Percentiles rank a stretch among this genome's conserved stretches.
Conservation (phyloP, 148 eudicot species). For the Heliamphora exappendiculata region DNA sequence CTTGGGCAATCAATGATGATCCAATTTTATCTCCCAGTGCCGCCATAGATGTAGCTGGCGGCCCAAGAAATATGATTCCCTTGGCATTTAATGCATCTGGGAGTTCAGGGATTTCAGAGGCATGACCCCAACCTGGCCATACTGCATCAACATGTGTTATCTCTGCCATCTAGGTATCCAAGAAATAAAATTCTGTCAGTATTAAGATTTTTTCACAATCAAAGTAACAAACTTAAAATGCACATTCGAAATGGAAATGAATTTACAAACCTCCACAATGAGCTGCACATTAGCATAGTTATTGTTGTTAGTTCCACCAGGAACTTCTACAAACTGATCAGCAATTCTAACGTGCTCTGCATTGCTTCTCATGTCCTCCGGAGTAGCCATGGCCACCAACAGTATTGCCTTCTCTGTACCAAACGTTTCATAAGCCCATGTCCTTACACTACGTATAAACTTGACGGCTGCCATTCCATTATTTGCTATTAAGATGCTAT, state of each 20-base stretch:
- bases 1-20: conserved; percentile 96
- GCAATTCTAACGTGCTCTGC: conserved; percentile 98
- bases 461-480: conserved; percentile 99
- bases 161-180: conserved; percentile 70
- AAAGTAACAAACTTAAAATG: background rate
- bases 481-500: conserved; percentile 89
- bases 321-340: conserved; percentile 97
- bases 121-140: conserved; percentile 99
- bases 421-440: conserved; percentile 96
- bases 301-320: conserved; percentile 98
- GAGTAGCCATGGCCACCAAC: conserved; percentile 99
- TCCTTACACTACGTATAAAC: conserved; percentile 84
- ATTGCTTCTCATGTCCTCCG: conserved; percentile 98
- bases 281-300: conserved; percentile 99
- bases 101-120: conserved; percentile 96
- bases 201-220: background rate
- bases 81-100: conserved; percentile 87
- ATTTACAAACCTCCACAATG: conserved; percentile 71
- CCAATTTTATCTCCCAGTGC: conserved; percentile 99
- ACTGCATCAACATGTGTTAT: conserved; percentile 94
- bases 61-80: conserved; percentile 89
- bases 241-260: background rate
- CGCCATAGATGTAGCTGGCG: conserved; percentile 89
- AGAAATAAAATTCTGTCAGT: conserved; percentile 3
- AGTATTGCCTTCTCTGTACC: conserved; percentile 93